Base-by-base conservation (phyloP, 2,329 filamentous ascomycete species). In the Thermothelomyces thermophilus region DNA sequence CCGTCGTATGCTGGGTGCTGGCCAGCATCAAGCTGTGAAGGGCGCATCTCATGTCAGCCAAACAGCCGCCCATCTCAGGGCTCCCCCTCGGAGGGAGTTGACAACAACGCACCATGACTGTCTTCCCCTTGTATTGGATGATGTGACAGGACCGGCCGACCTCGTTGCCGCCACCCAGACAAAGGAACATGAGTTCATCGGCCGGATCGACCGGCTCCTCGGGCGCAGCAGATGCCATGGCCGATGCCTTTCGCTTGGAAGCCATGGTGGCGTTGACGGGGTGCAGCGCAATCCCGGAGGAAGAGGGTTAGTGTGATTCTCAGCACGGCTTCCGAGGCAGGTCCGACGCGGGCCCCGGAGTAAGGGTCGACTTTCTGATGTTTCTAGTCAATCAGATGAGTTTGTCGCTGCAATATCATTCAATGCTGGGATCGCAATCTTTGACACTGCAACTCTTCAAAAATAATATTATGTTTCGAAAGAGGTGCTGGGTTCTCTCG, bases 51-150 rank as follows among this genome's bases (percentile, higher is more conserved):
- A 41, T 14, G 47, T 54, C 20, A 50, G 46, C 35, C 14, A n/a
- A 45, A 19, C 24, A n/a, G 13, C 10, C n/a, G 14, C 2, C 4
- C 10, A 13, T 46, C 1, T 6, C 26, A 6, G n/a, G 26, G 13
- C 17, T 16, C 3, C n/a, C n/a, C n/a, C n/a, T n/a, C n/a, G n/a
- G 34, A 19, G 31, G 5, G 13, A 11, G 7, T 17, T 19, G n/a
- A 17, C 19, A 46, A 33, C 39, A 13, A 66, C 81, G 60, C 73
- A 94, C 90, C 93, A 98, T 98, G 59, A 98, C 89, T 5, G 91
- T 97, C 70, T 98, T 98, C 55, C 93, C 93, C 71, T 97, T 98
- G 79, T 98, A 98, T 64, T 97, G 90, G 53, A 98, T 83, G 61
- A 98, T 95, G 66, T 98, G 93, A 68, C 93, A 97, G 58, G 93